Percentiles rank a stretch among this genome's conserved stretches.
These are phyloP conservation scores for Neurospora pannonica DNA, from an alignment of 495 filamentous ascomycete species.

Conservation along the genomic window DNA sequence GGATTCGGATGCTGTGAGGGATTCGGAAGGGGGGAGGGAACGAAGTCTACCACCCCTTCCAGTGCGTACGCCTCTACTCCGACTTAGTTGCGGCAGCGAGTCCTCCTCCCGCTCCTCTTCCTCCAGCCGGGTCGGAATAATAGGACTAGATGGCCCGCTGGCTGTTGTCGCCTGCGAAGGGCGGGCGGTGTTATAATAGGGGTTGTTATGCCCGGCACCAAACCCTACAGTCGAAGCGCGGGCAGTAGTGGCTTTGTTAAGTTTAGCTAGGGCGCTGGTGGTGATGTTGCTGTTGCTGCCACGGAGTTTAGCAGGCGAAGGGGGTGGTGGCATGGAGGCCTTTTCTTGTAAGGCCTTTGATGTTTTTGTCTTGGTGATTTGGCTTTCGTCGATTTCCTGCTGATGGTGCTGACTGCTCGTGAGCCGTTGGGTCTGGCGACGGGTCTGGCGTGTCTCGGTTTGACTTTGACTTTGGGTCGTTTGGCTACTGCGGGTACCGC, in stretches of 20 bases:
- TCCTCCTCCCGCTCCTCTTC: not conserved
- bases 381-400: not conserved
- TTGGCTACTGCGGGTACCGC: not conserved
- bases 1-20: not conserved
- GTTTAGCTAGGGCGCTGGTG: constrained; percentile 2
- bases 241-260: not conserved
- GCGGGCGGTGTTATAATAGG: constrained; percentile 9
- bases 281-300: not conserved
- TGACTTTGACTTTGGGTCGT: not conserved
- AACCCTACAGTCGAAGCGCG: not conserved
- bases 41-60: no score
- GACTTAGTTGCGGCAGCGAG: not conserved
- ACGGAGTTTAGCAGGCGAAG: not conserved
- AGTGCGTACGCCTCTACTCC: no score
- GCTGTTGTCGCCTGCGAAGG: constrained; percentile 40
- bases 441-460: not conserved
- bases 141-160: constrained; percentile 24
- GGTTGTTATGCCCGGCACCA: constrained; percentile 2
- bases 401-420: not conserved
- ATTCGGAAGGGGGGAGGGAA: no score
- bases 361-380: not conserved
- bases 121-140: not conserved
- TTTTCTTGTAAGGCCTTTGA: not conserved
- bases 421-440: constrained; percentile 5
- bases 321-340: not conserved